Conservation (phyloP, 176 grass and related monocot genomes). For the Paspalum vaginatum region DNA sequence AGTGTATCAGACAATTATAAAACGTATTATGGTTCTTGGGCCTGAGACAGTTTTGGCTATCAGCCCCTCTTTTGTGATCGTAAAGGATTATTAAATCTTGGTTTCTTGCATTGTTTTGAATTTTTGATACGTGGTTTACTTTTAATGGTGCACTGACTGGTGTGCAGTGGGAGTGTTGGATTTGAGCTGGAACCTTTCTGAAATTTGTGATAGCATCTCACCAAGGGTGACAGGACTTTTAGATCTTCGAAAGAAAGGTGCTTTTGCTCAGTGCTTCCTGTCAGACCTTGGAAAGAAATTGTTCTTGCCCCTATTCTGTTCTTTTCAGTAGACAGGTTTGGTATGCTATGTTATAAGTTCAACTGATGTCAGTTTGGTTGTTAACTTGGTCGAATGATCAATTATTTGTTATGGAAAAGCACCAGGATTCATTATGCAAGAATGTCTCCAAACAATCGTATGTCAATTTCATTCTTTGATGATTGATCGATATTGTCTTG, state of each 20-base stretch:
- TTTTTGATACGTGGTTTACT: background rate
- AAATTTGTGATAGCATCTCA: background rate
- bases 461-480: background rate
- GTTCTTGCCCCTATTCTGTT: background rate
- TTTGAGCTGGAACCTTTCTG: background rate
- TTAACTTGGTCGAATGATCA: background rate
- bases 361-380: background rate
- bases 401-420: too few relatives aligned
- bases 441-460: background rate
- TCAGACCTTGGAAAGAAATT: too few relatives aligned
- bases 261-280: background rate
- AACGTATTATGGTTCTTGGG: background rate
- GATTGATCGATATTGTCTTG: background rate
- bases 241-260: background rate
- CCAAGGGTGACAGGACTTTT: background rate
- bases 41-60: background rate
- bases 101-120: background rate
- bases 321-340: background rate
- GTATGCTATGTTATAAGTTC: background rate
- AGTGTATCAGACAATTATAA: background rate
- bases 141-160: background rate
- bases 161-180: background rate
- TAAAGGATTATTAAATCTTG: background rate
- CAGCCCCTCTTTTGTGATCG: too few relatives aligned
- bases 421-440: background rate